Conservation (phyloP, 2,329 filamentous ascomycete genomes). For the Xylaria sp. region DNA sequence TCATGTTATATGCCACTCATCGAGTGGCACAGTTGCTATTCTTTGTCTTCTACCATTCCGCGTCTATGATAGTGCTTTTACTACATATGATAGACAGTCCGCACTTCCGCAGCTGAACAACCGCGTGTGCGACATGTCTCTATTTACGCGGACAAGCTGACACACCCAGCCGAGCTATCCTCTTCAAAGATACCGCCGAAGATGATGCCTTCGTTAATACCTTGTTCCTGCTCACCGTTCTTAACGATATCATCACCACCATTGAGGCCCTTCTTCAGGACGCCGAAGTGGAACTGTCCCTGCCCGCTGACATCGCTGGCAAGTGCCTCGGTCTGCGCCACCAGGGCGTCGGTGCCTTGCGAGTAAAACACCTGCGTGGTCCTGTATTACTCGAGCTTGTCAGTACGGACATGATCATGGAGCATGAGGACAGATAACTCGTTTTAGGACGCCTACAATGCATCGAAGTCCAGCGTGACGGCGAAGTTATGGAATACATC, state of each 20-base stretch:
- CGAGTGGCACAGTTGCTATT: background rate
- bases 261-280: conserved; percentile 29
- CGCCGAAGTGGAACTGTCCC: conserved; percentile 29
- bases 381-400: conserved; percentile 10
- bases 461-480: conserved; percentile 27
- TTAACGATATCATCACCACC: conserved; percentile 28
- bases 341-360: conserved; percentile 16
- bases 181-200: conserved; percentile 31
- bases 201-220: conserved; percentile 28
- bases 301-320: conserved; percentile 30
- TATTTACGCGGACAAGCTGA: conserved; percentile 27
- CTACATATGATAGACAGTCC: too few species aligned
- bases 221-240: conserved; percentile 28
- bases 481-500: conserved; percentile 30
- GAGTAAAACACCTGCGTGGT: conserved; percentile 32
- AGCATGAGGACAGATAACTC: background rate
- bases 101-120: background rate
- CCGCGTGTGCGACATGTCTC: too few species aligned
- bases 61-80: background rate
- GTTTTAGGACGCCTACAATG: conserved; percentile 15
- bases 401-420: background rate
- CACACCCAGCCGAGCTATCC: conserved; percentile 27
- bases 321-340: conserved; percentile 25
- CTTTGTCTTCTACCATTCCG: background rate
- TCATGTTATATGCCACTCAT: background rate